Conservation (phyloP, 768 basidiomycete species). For the Termitomyces sp. region DNA sequence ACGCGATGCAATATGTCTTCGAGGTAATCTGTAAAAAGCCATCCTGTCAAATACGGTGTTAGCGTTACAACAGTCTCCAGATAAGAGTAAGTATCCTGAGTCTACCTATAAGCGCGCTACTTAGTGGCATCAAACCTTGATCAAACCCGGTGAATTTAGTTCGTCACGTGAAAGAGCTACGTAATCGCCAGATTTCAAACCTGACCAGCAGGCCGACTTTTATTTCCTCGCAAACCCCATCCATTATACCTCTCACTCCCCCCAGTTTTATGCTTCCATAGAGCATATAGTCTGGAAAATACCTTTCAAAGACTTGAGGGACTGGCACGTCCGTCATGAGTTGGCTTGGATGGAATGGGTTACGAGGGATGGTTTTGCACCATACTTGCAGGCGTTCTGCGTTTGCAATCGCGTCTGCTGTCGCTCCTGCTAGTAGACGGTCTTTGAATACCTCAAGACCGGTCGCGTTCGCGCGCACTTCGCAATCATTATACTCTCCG, state of each 20-base stretch:
- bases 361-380: constrained; percentile 9
- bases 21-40: no score
- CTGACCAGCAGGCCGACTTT: neutral
- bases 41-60: no score
- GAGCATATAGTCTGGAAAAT: neutral
- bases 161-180: constrained; percentile 3
- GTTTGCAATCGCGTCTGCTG: neutral
- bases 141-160: no score
- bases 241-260: neutral
- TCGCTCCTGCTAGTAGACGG: neutral
- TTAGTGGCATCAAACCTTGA: no score
- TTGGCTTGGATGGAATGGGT: constrained; percentile 17
- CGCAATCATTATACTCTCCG: constrained; percentile 12
- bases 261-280: constrained; percentile 2
- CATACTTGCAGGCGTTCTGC: constrained; percentile 14
- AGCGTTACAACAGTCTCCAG: no score
- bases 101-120: no score
- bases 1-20: no score
- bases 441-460: constrained; percentile 5
- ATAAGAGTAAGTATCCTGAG: no score
- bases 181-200: constrained; percentile 12
- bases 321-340: constrained; percentile 14
- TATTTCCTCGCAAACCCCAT: neutral
- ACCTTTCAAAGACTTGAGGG: neutral
- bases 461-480: constrained; percentile 10